Evolutionary conservation across 2,329 filamentous ascomycete genomes (phyloP).

Genomic region (Hypoxylon sp.): DNA sequence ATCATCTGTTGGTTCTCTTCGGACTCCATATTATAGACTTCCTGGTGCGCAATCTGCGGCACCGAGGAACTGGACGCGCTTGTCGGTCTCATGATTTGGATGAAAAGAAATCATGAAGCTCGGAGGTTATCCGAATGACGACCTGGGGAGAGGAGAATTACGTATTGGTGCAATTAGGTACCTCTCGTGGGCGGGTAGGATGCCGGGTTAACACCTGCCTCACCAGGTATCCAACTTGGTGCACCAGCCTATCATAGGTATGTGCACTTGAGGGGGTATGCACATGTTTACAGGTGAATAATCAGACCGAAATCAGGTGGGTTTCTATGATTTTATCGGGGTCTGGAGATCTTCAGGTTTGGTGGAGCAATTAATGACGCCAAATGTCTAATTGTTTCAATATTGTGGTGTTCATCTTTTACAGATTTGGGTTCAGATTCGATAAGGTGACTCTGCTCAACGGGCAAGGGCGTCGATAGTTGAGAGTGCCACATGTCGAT

Average conservation of each 20-base stretch:
- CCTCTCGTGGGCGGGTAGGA: not conserved
- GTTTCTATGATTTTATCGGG: not conserved
- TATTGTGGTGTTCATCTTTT: conserved; percentile 22
- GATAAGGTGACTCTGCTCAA: not conserved
- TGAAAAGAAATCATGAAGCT: conserved; percentile 4
- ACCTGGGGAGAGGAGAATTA: not conserved
- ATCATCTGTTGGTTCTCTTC: conserved; percentile 3
- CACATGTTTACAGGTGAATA: not conserved
- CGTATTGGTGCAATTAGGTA: not conserved
- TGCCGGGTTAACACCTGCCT: not conserved
- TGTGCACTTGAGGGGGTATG: not conserved
- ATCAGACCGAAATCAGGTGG: not conserved
- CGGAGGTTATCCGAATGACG: not conserved
- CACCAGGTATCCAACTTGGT: not conserved
- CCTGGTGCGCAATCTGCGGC: not conserved
- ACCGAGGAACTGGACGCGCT: not conserved
- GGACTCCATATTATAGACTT: not conserved
- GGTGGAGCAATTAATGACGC: conserved; percentile 9
- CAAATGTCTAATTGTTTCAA: conserved; percentile 11
- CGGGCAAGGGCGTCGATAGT: not conserved
- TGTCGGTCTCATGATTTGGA: not conserved
- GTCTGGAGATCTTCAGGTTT: not conserved
- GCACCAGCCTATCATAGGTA: not conserved
- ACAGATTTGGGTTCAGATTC: not conserved
- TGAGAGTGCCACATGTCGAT: not conserved